Evolutionary conservation across 352 stramenopile genomes (phyloP), one percentile per base, ranked within the genome.

Genomic region (Phytophthora tentaculata): DNA sequence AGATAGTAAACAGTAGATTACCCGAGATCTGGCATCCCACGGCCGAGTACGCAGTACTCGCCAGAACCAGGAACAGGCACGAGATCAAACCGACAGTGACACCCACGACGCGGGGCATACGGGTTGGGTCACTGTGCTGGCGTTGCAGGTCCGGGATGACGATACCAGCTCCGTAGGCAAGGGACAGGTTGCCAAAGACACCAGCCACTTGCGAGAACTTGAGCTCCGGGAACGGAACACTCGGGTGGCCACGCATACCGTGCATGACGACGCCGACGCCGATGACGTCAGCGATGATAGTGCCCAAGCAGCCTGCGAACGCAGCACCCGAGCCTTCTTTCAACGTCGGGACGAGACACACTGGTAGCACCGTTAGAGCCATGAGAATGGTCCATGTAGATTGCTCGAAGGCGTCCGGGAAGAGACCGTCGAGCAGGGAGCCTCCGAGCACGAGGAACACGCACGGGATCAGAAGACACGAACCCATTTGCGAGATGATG

Each of bases 401-500:
- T 28, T 66, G 49, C 29, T 63, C 72, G 48, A 84, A 84, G 17
- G 74, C 71, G 29, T 67, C 59, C 9, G 79, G 79, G 63, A 86
- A 86, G 48, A 87, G 76, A 3, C 64, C 64, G 53, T 84, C 64
- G 22, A 83, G 67, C 8, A 86, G 61, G 22, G 62, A 75, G 22
- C 79, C 74, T 8, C 79, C 78, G 20, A 86, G 67, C 44, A 84
- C 79, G 24, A 87, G 74, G 66, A 84, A 84, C 6, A 75, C 73
- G n/a, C 73, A 82, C 2, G 78, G 76, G 14, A 79, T 55, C 49
- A 86, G 57, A 4, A 83, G 66, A 39, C 78, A 86, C 5, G 69
- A 73, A 26, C 70, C 70, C 59, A 86, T 75, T 48, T 81, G 79
- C 0, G 76, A 71, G n/a, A 77, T 44, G 17, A 83, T 39, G 5